These are phyloP conservation scores for Akanthomyces lecanii DNA, from an alignment of 2,329 filamentous ascomycete genomes.

Conservation along the genomic window DNA sequence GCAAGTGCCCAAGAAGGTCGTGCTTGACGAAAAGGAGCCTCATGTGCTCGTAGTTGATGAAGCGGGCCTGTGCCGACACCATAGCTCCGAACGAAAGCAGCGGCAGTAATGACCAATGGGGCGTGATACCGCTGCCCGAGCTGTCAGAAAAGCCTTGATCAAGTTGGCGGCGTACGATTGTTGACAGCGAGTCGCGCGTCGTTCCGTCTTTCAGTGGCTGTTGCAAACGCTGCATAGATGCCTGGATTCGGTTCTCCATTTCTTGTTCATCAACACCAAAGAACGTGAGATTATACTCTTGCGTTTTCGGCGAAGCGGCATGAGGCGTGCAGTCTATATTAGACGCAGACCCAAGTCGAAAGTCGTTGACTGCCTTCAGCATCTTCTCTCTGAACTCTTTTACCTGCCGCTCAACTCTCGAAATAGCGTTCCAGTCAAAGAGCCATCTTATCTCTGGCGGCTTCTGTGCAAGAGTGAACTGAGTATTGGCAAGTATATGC, in stretches of 20 bases:
- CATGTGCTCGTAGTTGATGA: slow-evolving; percentile 75
- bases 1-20: slow-evolving; percentile 65
- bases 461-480: slow-evolving; percentile 40
- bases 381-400: slow-evolving; percentile 31
- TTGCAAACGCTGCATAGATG: slow-evolving; percentile 46
- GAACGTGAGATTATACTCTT: slow-evolving; percentile 32
- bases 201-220: slow-evolving; percentile 27
- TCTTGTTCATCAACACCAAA: slow-evolving; percentile 46
- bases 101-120: slow-evolving; percentile 58
- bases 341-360: not conserved
- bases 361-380: slow-evolving; percentile 22
- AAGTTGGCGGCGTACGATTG: slow-evolving; percentile 38
- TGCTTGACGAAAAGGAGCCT: slow-evolving; percentile 71
- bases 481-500: slow-evolving; percentile 60
- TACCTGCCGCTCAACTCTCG: slow-evolving; percentile 58
- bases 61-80: slow-evolving; percentile 66
- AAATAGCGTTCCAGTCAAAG: slow-evolving; percentile 67
- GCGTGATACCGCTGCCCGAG: slow-evolving; percentile 36
- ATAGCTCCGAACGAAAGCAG: slow-evolving; percentile 73
- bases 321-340: not conserved
- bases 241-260: slow-evolving; percentile 45
- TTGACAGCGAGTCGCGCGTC: slow-evolving; percentile 34
- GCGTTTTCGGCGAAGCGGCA: not conserved
- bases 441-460: slow-evolving; percentile 63
- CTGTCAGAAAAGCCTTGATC: slow-evolving; percentile 25